A percentile compares a stretch with the other conserved stretches of the same genome.
Evolutionary conservation across 139 green algal genomes (phyloP).

Genomic region (Tetradesmus lagerheimii): DNA sequence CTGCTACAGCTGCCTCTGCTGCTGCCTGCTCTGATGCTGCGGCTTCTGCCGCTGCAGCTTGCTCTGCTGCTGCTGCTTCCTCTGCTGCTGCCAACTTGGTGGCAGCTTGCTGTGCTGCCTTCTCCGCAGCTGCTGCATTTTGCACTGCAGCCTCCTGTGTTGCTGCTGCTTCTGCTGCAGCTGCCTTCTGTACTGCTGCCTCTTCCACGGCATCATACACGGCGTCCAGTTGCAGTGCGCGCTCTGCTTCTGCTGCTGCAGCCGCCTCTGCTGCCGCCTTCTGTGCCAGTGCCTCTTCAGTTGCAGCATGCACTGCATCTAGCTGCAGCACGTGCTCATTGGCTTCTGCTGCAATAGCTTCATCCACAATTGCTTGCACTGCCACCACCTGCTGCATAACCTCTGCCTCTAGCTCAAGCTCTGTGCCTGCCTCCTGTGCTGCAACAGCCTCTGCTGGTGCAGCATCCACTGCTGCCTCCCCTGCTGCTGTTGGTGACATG

Average conservation of each 20-base stretch:
- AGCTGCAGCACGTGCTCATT: neutral
- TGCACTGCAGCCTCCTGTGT: neutral
- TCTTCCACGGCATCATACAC: neutral
- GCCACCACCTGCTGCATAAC: neutral
- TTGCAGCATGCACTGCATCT: neutral
- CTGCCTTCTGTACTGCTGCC: neutral
- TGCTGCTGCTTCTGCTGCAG: neutral
- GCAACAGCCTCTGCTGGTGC: neutral
- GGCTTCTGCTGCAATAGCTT: neutral
- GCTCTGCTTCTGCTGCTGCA: neutral
- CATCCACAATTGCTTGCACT: neutral
- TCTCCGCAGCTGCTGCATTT: neutral
- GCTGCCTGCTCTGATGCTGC: neutral
- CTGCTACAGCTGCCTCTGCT: neutral
- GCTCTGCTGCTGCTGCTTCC: neutral
- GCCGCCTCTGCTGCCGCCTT: neutral
- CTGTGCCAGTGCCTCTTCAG: neutral
- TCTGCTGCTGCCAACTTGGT: neutral
- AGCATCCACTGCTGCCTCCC: neutral
- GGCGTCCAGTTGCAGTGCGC: too few species aligned
- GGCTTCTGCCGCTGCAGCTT: neutral
- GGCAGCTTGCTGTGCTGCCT: neutral
- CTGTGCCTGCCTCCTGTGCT: neutral
- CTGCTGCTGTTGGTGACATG: neutral
- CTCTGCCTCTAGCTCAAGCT: neutral